phyloP scores from a whole-genome alignment of 192 early-diverging fungal genomes.

The Umbelopsis sp. region DNA sequence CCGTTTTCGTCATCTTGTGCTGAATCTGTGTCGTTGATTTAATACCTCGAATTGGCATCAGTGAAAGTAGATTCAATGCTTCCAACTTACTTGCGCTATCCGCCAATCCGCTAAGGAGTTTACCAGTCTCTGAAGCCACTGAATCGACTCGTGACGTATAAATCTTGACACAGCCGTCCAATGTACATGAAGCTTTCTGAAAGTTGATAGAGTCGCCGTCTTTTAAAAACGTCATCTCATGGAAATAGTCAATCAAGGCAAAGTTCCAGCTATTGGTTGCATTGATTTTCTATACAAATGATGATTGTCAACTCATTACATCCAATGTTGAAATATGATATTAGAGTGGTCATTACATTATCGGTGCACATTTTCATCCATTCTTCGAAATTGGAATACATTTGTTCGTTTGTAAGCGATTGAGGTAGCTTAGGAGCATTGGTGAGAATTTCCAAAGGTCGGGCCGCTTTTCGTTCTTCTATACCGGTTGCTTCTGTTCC shows the following conservation, averaged over 20 bases:
- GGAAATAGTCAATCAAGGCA: conserved; percentile 97
- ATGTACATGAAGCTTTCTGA: conserved; percentile 94
- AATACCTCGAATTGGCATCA: neutral
- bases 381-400: conserved; percentile 73
- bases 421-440: conserved; percentile 29
- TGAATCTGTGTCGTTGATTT: neutral
- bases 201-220: conserved; percentile 99
- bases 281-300: conserved; percentile 83
- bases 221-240: conserved; percentile 89
- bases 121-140: conserved; percentile 89
- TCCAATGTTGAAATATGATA: neutral
- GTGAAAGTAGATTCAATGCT: neutral
- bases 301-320: neutral
- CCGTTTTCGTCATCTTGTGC: conserved; percentile 40
- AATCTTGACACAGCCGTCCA: conserved; percentile 97
- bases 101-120: conserved; percentile 84
- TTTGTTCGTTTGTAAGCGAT: conserved; percentile 36
- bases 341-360: conserved; percentile 57
- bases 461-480: neutral
- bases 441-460: conserved; percentile 1
- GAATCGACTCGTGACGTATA: conserved; percentile 97
- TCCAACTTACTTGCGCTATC: conserved; percentile 63
- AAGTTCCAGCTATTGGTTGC: conserved; percentile 94
- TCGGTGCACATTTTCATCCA: conserved; percentile 98
- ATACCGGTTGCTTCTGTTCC: neutral